Evolutionary conservation across 768 basidiomycete genomes (phyloP), one percentile per base, ranked within the genome.

Genomic region (Gyrodon lividus): DNA sequence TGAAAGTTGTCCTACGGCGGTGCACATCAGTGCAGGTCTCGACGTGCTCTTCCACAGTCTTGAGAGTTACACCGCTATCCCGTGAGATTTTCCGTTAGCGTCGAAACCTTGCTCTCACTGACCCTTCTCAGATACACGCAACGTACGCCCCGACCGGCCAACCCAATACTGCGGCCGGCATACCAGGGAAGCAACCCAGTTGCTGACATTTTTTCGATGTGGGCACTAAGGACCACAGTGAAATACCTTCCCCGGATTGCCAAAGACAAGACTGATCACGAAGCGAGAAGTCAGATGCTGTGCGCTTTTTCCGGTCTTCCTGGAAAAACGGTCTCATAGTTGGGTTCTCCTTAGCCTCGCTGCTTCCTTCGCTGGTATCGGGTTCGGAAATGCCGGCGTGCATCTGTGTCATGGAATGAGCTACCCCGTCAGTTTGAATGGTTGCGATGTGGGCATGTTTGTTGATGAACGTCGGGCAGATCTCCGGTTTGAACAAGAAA

Each of bases 1-100:
- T 2, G 89, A 89, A 56, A 84, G 82, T 6, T 98, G 96, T 67
- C 90, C 96, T 3, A 85, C 83, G n/a, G 85, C 86, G 46, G 86
- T 98, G 9, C 92, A 97, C 62, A 93, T 98, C 60, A 90, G 89
- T 54, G 80, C 93, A n/a, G 96, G 96, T 3, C 77, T 98, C 41
- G 96, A 98, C 66, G 94, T 97, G 2, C 73, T 98, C 30, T 98
- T 98, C 80, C 96, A 98, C 60, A 91, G 94, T 46, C 75, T 98
- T 70, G 95, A 98, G 69, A 92, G 87, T 53, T 96, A 89, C 66
- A 96, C 93, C 7, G 90, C 93, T 5, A 94, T 97, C 57, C 93
- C 92, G 84, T 96, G 64, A 66, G 81, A 71, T 24, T 14, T 34
- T 47, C 6, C 7, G 9, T 33, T 34, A 45, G 38, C 41, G n/a